phyloP scores from a whole-genome alignment of 768 basidiomycete species.

The Scleroderma bovista region DNA sequence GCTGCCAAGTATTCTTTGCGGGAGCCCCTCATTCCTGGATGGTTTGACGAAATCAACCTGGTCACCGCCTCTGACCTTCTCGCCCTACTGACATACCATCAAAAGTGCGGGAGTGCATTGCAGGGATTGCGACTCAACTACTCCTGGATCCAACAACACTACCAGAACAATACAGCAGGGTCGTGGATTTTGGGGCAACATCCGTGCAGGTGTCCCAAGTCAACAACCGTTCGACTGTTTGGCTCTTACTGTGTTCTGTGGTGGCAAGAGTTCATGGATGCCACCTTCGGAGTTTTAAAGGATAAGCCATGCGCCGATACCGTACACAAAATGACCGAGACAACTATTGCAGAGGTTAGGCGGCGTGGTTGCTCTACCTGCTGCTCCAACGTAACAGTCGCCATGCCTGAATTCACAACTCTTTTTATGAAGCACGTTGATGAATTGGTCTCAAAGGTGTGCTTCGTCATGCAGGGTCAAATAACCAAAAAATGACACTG shows the following conservation, averaged over 20 bases:
- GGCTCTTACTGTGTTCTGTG: conserved; percentile 1
- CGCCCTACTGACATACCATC: conserved; percentile 18
- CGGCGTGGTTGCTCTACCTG: not conserved
- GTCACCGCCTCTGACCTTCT: conserved; percentile 24
- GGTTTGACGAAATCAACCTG: conserved; percentile 22
- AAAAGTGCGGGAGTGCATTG: conserved; percentile 9
- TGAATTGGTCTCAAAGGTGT: not conserved
- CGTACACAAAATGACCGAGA: not conserved
- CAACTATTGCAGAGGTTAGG: not conserved
- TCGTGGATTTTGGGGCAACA: not conserved
- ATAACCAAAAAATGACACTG: not conserved
- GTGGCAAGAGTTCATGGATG: conserved; percentile 20
- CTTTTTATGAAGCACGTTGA: conserved; percentile 10
- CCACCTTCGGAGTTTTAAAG: conserved; percentile 6
- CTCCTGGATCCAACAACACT: conserved; percentile 14
- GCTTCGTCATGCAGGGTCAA: not conserved
- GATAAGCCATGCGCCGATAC: conserved; percentile 14
- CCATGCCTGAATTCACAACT: conserved; percentile 10
- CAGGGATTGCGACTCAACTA: conserved; percentile 1
- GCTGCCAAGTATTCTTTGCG: conserved; percentile 26
- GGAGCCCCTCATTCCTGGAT: conserved; percentile 15
- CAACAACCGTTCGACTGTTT: not conserved
- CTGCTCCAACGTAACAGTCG: conserved; percentile 1
- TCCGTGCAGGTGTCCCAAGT: not conserved
- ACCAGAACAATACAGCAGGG: not conserved